Conservation (phyloP, 352 stramenopile species). For the Phytophthora lateralis region DNA sequence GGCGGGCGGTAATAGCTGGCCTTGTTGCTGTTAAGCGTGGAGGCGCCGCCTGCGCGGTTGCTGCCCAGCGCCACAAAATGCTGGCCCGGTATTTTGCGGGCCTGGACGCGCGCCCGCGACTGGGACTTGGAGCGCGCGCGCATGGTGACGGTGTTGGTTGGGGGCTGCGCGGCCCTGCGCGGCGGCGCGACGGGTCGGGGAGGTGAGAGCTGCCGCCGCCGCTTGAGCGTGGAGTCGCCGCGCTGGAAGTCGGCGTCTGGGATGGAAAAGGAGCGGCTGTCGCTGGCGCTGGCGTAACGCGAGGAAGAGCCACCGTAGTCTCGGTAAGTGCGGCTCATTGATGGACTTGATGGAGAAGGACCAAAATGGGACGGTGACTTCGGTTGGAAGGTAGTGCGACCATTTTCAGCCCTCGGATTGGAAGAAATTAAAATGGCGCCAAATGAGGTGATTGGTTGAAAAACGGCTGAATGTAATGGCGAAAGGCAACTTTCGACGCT, state of each 20-base stretch:
- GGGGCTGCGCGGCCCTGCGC: neutral
- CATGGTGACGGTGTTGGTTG: constrained; percentile 31
- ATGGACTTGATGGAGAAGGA: neutral
- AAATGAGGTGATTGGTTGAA: constrained; percentile 10
- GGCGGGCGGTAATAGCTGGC: constrained; percentile 34
- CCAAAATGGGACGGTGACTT: neutral
- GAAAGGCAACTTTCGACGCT: neutral
- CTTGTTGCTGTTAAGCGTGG: constrained; percentile 48
- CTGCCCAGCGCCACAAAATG: constrained; percentile 61
- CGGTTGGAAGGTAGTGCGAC: neutral
- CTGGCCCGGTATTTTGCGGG: constrained; percentile 35
- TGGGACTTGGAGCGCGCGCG: constrained; percentile 72
- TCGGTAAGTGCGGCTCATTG: constrained; percentile 26
- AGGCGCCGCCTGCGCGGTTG: constrained; percentile 15
- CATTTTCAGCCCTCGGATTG: constrained; percentile 6
- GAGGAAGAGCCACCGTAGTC: constrained; percentile 31
- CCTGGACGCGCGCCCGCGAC: constrained; percentile 38
- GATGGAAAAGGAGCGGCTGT: constrained; percentile 49
- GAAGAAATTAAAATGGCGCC: constrained; percentile 9
- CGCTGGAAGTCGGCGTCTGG: constrained; percentile 63
- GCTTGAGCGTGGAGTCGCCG: constrained; percentile 56
- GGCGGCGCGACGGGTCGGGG: constrained; percentile 11
- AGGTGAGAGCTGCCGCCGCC: constrained; percentile 47
- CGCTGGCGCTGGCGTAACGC: constrained; percentile 19
- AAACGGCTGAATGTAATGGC: neutral